Evolutionary conservation across 2,329 filamentous ascomycete species (phyloP).

Genomic region (Fusarium sp.): DNA sequence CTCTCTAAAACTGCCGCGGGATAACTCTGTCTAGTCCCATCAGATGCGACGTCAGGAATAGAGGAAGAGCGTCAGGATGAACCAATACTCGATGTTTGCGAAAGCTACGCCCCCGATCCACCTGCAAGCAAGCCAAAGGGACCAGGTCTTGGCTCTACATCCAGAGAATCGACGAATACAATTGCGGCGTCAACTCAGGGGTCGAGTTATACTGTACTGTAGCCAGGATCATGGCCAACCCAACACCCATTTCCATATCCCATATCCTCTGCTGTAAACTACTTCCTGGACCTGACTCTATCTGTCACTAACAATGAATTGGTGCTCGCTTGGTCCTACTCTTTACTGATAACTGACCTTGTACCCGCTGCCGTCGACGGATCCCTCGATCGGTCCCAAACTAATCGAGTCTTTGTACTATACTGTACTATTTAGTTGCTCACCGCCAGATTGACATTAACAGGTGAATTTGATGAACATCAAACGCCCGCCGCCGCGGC

Average conservation of each 20-base stretch:
- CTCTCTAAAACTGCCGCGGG: conserved; percentile 18
- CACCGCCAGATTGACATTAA: conserved; percentile 43
- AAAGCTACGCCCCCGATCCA: conserved; percentile 43
- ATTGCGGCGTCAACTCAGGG: conserved; percentile 31
- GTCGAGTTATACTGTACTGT: conserved; percentile 19
- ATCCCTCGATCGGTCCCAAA: conserved; percentile 35
- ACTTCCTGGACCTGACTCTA: conserved; percentile 27
- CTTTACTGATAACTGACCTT: conserved; percentile 12
- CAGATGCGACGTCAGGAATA: conserved; percentile 31
- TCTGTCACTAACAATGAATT: conserved; percentile 11
- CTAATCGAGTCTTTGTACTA: conserved; percentile 28
- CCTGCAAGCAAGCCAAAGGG: conserved; percentile 41
- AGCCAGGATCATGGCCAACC: conserved; percentile 38
- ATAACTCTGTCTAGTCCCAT: conserved; percentile 15
- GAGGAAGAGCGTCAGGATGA: conserved; percentile 2
- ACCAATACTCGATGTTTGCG: conserved; percentile 21
- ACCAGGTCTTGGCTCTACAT: conserved; percentile 38
- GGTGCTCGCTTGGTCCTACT: conserved; percentile 29
- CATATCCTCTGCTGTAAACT: conserved; percentile 13
- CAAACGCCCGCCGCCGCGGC: conserved; percentile 40
- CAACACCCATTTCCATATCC: conserved; percentile 31
- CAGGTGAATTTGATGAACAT: conserved; percentile 34
- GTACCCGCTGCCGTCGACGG: conserved; percentile 33
- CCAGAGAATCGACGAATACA: conserved; percentile 28
- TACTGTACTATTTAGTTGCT: conserved; percentile 19